phyloP scores from a whole-genome alignment of 1,284 basidiomycete genomes.

The Ceratobasidium sp. region DNA sequence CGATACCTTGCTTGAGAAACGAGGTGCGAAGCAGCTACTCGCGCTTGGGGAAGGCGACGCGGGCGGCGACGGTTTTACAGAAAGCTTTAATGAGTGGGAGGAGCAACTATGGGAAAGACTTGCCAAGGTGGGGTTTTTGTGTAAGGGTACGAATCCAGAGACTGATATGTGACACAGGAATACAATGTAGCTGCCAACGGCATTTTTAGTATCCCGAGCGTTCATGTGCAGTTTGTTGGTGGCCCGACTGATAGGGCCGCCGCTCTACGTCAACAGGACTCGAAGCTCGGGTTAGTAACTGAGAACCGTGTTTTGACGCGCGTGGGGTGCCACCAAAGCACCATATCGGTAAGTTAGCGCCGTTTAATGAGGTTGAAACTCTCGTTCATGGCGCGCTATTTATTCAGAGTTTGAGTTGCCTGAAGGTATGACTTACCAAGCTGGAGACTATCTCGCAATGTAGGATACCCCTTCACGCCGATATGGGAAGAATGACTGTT shows the following conservation, averaged over 20 bases:
- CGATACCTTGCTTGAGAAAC: conserved; percentile 52
- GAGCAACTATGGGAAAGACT: conserved; percentile 53
- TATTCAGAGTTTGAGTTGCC: conserved; percentile 22
- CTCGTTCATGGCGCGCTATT: background rate
- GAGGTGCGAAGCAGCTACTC: conserved; percentile 54
- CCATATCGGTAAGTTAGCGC: conserved; percentile 51
- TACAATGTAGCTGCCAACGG: conserved; percentile 42
- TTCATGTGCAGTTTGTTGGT: conserved; percentile 51
- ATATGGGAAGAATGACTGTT: conserved; percentile 53
- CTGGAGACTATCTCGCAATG: conserved; percentile 37
- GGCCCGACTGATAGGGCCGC: conserved; percentile 50
- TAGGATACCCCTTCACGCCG: conserved; percentile 50
- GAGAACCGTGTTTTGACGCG: conserved; percentile 54
- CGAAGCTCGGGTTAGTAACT: conserved; percentile 52
- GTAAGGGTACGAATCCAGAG: background rate
- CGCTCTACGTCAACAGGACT: conserved; percentile 53
- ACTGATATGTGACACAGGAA: conserved; percentile 29
- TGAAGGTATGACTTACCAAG: conserved; percentile 28
- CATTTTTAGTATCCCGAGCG: conserved; percentile 42
- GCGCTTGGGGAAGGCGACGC: conserved; percentile 55
- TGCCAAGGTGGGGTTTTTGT: conserved; percentile 17
- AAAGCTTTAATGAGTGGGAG: conserved; percentile 58
- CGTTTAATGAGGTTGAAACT: background rate
- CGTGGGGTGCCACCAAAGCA: conserved; percentile 53
- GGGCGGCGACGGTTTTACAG: conserved; percentile 54